Conservation (phyloP, 305 asterid genomes). For the Coffea humblotiana region DNA sequence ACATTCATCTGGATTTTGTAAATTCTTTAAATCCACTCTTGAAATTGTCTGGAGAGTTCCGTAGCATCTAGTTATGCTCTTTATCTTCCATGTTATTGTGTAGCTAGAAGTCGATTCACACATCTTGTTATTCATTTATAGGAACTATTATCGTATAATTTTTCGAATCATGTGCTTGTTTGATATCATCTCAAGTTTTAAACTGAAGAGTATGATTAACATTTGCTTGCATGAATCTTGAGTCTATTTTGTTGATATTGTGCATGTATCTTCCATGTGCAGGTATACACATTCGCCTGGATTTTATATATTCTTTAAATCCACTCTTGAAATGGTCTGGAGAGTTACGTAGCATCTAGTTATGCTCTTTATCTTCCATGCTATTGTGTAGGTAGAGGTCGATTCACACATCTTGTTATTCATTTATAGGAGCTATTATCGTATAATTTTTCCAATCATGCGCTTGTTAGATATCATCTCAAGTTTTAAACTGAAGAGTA, state of each 20-base stretch:
- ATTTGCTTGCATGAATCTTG: neutral
- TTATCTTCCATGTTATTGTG: neutral
- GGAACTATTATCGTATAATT: neutral
- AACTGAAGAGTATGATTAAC: neutral
- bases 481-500: neutral
- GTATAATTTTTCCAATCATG: neutral
- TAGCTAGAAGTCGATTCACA: neutral
- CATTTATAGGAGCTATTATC: neutral
- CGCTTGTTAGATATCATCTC: neutral
- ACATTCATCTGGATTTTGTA: constrained; percentile 3
- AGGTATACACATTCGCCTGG: constrained; percentile 42
- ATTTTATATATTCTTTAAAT: constrained; percentile 12
- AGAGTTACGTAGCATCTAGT: constrained; percentile 9
- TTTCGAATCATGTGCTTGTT: neutral
- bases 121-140: neutral
- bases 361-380: neutral
- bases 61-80: constrained; percentile 3
- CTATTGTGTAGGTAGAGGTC: neutral
- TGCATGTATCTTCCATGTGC: neutral
- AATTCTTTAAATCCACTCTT: constrained; percentile 11
- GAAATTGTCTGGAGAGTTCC: constrained; percentile 14
- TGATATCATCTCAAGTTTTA: neutral
- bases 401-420: neutral
- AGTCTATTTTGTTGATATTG: neutral
- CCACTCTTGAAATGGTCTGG: constrained; percentile 7